Evolutionary conservation across 2,329 filamentous ascomycete genomes (phyloP).

Genomic region (Cercospora brassicicola): DNA sequence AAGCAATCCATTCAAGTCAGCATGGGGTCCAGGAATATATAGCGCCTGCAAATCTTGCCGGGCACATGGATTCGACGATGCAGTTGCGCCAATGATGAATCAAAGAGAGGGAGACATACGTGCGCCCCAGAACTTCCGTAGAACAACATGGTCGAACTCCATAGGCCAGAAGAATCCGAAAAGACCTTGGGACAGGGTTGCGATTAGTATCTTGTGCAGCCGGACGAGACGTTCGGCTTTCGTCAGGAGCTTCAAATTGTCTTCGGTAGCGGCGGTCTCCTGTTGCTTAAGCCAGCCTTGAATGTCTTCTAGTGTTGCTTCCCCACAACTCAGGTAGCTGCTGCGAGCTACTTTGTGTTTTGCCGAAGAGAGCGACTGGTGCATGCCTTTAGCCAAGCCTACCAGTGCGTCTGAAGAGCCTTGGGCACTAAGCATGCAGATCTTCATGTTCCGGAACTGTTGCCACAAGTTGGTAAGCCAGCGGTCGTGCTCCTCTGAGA

Average conservation of each 20-base stretch:
- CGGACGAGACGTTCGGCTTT: not conserved
- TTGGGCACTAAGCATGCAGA: not conserved
- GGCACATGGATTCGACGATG: not conserved
- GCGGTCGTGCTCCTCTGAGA: not conserved
- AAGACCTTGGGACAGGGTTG: constrained; percentile 9
- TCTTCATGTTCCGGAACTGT: not conserved
- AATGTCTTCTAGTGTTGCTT: not conserved
- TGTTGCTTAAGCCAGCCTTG: not conserved
- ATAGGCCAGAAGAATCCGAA: constrained; percentile 20
- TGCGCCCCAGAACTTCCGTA: constrained; percentile 19
- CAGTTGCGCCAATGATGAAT: not conserved
- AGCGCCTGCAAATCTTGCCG: no score
- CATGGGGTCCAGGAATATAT: not conserved
- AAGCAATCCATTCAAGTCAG: not conserved
- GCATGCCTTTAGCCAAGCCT: not conserved
- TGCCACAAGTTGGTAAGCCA: not conserved
- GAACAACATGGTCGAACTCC: constrained; percentile 10
- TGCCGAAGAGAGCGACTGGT: not conserved
- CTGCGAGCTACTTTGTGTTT: not conserved
- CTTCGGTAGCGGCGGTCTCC: not conserved
- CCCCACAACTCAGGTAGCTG: not conserved
- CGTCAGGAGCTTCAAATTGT: not conserved
- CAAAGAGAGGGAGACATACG: not conserved
- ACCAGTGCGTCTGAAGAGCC: not conserved
- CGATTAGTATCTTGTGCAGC: constrained; percentile 4